These are phyloP conservation scores for Russula sp. DNA, from an alignment of 768 basidiomycete species.

Conservation along the genomic window DNA sequence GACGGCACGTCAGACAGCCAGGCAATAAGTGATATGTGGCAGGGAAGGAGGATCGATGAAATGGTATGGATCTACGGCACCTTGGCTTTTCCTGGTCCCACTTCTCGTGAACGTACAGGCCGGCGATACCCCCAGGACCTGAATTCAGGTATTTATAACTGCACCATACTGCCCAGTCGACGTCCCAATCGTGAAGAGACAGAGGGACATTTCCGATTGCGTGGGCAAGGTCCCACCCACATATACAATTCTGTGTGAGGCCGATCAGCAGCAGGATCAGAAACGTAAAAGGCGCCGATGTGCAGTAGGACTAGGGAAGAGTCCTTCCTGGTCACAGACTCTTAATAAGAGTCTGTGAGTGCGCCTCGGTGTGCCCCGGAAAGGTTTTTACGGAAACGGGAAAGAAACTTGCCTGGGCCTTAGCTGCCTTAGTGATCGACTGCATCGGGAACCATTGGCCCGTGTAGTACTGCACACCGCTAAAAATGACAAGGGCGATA, in stretches of 20 bases:
- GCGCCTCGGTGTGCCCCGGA: conserved; percentile 4
- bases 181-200: conserved; percentile 85
- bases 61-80: conserved; percentile 42
- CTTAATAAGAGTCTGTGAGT: neutral
- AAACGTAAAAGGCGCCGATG: conserved; percentile 19
- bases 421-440: conserved; percentile 76
- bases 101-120: conserved; percentile 82
- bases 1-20: neutral
- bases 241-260: conserved; percentile 72
- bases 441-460: conserved; percentile 93
- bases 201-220: conserved; percentile 92
- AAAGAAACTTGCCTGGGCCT: conserved; percentile 61
- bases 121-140: conserved; percentile 96
- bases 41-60: conserved; percentile 11
- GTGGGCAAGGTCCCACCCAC: conserved; percentile 97
- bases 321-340: conserved; percentile 3
- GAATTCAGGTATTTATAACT: conserved; percentile 98
- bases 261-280: conserved; percentile 29
- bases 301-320: conserved; percentile 24
- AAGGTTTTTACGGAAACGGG: neutral
- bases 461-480: conserved; percentile 96
- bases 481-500: conserved; percentile 90
- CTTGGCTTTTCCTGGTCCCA: conserved; percentile 67
- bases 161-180: conserved; percentile 99
- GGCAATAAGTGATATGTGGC: conserved; percentile 15